Base-by-base conservation (phyloP, 179 eudicot species). In the Dionaea muscipula region DNA sequence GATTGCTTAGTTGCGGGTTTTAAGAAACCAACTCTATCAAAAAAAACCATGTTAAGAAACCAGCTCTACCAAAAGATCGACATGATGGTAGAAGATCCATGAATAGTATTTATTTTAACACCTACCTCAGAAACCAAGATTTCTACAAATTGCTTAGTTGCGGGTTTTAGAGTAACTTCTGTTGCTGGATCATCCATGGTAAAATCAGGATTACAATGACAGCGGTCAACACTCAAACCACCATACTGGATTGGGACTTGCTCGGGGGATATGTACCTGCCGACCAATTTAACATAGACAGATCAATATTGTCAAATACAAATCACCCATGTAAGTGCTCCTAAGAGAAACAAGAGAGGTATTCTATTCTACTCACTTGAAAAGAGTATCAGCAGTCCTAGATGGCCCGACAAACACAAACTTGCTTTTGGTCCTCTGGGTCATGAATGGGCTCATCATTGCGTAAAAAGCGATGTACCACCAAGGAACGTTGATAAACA, bases 221-320 rank as follows among this genome's bases (percentile, higher is more conserved):
- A 78, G 39, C 71, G 75, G 36, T 74, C 86, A 52, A 68, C 76
- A 71, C 82, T 81, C 49, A 83, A 70, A 28, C 91, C 91, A 33
- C 91, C 91, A 60, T 81, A 83, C 55, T 70, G 80, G 55, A 72
- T 79, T 26, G 86, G 86, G n/a, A 83, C 80, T 60, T 75, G 78
- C 65, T 81, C 91, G 10, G 86, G 82, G 38, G 86, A 72, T 62
- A 74, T 73, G 51, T 78, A 80, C 61, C 91, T 83, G 73, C 12
- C 24, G 20, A 20, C 46, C 23, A 4, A 33, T 25, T 21, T 8
- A 36, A 1, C 15, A 59, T 1, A 26, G 23, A n/a, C 28, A 55
- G 50, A 18, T 43, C 5, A 18, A 43, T 6, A 43, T 43, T 4
- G 10, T 4, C 35, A 31, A 43, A 43, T 12, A 15, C 22, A 47